These are phyloP conservation scores for Quercus wislizeni DNA, from an alignment of 306 rosid species.

Conservation along the genomic window DNA sequence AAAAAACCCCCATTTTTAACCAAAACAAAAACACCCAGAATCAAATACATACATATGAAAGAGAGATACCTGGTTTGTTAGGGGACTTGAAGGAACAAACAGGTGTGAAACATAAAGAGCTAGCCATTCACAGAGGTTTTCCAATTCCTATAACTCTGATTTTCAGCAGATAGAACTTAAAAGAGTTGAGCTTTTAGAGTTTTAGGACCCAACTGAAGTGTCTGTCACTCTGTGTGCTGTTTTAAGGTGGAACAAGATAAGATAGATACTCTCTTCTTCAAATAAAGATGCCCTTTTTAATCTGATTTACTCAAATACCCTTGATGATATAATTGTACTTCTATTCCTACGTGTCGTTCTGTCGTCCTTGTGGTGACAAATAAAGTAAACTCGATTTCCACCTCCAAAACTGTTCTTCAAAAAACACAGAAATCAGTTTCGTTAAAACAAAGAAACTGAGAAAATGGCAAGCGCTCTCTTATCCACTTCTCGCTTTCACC, in stretches of 20 bases:
- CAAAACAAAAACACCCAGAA: constrained; percentile 16
- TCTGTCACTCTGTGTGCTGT: not conserved
- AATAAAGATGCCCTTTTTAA: not conserved
- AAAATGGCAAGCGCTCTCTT: constrained; percentile 70
- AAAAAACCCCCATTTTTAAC: not conserved
- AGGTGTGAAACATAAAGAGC: constrained; percentile 45
- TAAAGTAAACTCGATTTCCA: not conserved
- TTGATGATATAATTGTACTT: not conserved
- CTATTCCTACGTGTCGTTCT: not conserved
- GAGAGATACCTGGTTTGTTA: constrained; percentile 57
- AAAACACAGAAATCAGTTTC: not conserved
- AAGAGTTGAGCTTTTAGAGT: constrained; percentile 17
- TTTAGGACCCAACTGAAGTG: constrained; percentile 14
- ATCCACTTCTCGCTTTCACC: constrained; percentile 47
- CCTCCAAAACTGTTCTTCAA: not conserved
- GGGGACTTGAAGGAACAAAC: constrained; percentile 60
- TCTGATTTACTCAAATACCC: constrained; percentile 34
- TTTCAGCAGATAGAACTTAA: not conserved
- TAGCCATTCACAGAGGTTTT: constrained; percentile 49
- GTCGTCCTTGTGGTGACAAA: not conserved
- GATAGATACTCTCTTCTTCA: constrained; percentile 24
- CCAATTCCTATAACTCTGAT: not conserved
- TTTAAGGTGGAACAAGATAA: constrained; percentile 29
- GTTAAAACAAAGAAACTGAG: not conserved
- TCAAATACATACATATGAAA: not conserved